Conservation (phyloP, 1,284 basidiomycete species). For the Heliocybe sulcata region DNA sequence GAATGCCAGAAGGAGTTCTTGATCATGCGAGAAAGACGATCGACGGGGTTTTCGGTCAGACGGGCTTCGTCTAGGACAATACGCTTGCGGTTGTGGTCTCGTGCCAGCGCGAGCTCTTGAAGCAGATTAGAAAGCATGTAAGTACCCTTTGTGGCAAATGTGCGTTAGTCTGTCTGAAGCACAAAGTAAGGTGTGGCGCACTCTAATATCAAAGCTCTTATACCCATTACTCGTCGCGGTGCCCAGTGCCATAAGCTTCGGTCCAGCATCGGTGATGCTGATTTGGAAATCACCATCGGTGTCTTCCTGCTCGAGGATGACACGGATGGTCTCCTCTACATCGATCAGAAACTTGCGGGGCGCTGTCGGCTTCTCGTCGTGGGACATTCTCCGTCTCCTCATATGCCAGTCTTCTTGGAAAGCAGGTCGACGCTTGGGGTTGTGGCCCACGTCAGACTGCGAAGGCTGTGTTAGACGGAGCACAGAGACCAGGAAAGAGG, state of each 20-base stretch:
- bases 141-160: conserved; percentile 60
- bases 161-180: neutral
- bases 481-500: conserved; percentile 14
- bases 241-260: conserved; percentile 92
- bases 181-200: conserved; percentile 31
- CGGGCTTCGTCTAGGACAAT: conserved; percentile 98
- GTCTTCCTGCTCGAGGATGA: conserved; percentile 96
- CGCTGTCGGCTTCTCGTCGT: conserved; percentile 70
- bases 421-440: conserved; percentile 54
- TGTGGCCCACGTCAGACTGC: conserved; percentile 59
- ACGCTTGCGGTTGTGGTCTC: conserved; percentile 90
- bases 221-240: conserved; percentile 97
- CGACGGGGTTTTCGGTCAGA: conserved; percentile 95
- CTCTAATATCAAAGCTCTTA: conserved; percentile 93
- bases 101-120: conserved; percentile 96
- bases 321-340: conserved; percentile 97
- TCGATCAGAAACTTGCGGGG: conserved; percentile 92
- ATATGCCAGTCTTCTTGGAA: conserved; percentile 73
- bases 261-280: conserved; percentile 93
- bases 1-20: conserved; percentile 98
- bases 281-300: conserved; percentile 98
- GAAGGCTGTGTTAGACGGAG: conserved; percentile 18
- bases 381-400: conserved; percentile 74
- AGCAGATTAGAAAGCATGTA: conserved; percentile 99
- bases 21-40: conserved; percentile 97